Evolutionary conservation across 1,284 basidiomycete genomes (phyloP).

Genomic region (Cerioporus squamosus): DNA sequence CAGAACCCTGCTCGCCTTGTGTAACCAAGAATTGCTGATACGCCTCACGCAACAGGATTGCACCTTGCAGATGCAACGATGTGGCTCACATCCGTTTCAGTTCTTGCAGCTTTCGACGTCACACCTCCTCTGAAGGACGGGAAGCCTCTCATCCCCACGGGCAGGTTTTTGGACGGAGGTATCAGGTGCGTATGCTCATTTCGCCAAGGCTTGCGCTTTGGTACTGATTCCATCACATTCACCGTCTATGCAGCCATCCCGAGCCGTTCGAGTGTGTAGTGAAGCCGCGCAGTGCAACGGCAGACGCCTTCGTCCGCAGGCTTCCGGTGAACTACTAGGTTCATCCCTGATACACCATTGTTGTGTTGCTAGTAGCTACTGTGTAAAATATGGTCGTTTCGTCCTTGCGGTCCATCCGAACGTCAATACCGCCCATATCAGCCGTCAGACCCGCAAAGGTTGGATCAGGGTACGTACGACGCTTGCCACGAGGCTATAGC

Average conservation of each 20-base stretch:
- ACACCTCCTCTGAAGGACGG: not conserved
- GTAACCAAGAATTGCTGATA: not conserved
- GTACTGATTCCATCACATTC: not conserved
- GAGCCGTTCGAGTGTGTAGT: conserved; percentile 3
- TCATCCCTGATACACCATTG: no score
- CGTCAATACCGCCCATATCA: no score
- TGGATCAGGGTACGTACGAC: no score
- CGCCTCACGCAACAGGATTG: not conserved
- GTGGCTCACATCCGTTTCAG: not conserved
- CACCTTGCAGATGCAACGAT: not conserved
- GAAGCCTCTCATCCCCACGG: not conserved
- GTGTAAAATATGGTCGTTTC: no score
- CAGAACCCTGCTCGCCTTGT: not conserved
- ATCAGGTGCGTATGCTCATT: conserved; percentile 4
- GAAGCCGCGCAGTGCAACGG: not conserved
- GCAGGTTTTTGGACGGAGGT: not conserved
- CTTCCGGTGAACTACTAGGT: not conserved
- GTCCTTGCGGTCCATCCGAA: no score
- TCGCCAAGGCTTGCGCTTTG: no score
- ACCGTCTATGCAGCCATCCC: not conserved
- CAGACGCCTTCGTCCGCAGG: not conserved
- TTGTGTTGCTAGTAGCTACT: no score
- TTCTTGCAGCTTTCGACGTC: not conserved
- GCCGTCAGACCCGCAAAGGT: no score
- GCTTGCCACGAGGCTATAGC: no score